phyloP scores from a whole-genome alignment of 306 rosid genomes.

The Sicyos baderoa region DNA sequence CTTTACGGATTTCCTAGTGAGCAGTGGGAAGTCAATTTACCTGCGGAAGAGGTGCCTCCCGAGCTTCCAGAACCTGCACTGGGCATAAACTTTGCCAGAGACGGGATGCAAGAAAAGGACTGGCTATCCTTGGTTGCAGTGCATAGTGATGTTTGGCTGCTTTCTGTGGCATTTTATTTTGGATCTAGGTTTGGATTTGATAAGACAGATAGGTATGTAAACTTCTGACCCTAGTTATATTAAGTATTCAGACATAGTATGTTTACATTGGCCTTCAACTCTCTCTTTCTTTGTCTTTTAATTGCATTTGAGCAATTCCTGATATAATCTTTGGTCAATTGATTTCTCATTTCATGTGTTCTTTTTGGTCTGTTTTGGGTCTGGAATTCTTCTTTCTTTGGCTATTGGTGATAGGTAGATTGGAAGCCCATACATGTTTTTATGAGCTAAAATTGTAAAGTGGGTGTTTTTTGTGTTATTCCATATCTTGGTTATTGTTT shows the following conservation, averaged over 20 bases:
- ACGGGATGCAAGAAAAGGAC: conserved; percentile 44
- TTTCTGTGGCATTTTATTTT: conserved; percentile 42
- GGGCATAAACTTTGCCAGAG: conserved; percentile 54
- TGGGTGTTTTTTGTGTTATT: not conserved
- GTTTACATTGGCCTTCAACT: not conserved
- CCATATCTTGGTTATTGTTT: not conserved
- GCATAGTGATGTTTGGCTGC: conserved; percentile 47
- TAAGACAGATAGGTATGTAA: conserved; percentile 38
- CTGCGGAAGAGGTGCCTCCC: conserved; percentile 35
- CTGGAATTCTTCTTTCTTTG: not conserved
- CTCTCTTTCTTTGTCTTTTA: not conserved
- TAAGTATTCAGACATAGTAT: too few relatives aligned
- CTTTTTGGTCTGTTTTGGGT: not conserved
- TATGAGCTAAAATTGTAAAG: not conserved
- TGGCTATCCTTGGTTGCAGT: conserved; percentile 51
- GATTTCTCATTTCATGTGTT: not conserved
- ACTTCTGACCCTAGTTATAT: not conserved
- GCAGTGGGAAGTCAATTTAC: conserved; percentile 50
- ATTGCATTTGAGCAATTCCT: not conserved
- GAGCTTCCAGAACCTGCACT: conserved; percentile 51
- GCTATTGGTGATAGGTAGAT: not conserved
- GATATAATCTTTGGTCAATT: not conserved
- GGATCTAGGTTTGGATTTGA: conserved; percentile 46
- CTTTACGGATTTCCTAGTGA: conserved; percentile 50
- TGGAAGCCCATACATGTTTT: not conserved